phyloP scores from a whole-genome alignment of 1,284 basidiomycete species.

The Trametes versicolor region DNA sequence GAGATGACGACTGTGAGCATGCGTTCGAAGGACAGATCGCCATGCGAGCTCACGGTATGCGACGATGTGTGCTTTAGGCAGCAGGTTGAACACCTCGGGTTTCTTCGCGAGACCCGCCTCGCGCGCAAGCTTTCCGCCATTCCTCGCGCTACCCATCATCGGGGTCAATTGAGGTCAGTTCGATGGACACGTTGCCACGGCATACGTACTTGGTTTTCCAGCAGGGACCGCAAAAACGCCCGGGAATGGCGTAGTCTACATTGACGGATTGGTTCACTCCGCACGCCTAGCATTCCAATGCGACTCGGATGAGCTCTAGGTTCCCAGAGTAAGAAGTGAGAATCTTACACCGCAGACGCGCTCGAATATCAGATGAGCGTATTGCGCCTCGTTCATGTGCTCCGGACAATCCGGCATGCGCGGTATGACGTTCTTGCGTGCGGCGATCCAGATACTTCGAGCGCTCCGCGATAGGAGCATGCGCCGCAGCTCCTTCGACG shows the following conservation, averaged over 20 bases:
- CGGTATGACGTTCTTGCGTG: constrained; percentile 35
- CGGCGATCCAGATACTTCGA: constrained; percentile 11
- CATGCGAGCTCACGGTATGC: background rate
- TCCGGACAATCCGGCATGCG: constrained; percentile 44
- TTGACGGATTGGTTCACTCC: constrained; percentile 13
- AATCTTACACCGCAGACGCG: constrained; percentile 26
- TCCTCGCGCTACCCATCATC: background rate
- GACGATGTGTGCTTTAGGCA: background rate
- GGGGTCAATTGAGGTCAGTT: background rate
- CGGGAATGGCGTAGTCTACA: constrained; percentile 17
- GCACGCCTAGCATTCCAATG: constrained; percentile 8
- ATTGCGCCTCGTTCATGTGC: constrained; percentile 45
- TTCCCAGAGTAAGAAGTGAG: background rate
- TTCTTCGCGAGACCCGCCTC: constrained; percentile 5
- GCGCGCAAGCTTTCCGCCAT: constrained; percentile 12
- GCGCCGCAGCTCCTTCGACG: constrained; percentile 7
- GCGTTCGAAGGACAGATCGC: background rate
- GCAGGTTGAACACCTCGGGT: constrained; percentile 1
- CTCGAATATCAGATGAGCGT: constrained; percentile 46
- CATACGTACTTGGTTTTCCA: constrained; percentile 17
- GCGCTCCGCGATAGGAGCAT: constrained; percentile 5
- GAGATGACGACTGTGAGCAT: background rate
- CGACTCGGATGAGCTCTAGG: background rate
- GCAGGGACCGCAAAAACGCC: constrained; percentile 16
- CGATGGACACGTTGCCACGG: background rate